Evolutionary conservation across 192 early-diverging fungal genomes (phyloP).

Genomic region (Coemansia sp.): DNA sequence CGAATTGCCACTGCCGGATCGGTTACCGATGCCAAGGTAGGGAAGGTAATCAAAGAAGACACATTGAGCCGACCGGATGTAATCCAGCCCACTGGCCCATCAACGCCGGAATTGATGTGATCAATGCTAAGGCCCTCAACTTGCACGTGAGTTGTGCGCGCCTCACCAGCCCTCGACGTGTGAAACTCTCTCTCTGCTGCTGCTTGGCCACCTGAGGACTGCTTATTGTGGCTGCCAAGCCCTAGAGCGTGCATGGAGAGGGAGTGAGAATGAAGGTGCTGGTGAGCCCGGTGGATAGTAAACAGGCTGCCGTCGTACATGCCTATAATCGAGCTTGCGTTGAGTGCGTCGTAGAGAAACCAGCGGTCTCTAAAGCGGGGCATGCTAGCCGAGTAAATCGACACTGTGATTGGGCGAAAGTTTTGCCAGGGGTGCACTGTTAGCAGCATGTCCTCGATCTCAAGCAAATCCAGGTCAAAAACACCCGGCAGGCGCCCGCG

Average conservation of each 20-base stretch:
- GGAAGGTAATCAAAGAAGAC: constrained; percentile 63
- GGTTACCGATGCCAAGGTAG: constrained; percentile 44
- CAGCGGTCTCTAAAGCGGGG: constrained; percentile 85
- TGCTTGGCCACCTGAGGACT: not conserved
- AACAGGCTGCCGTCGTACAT: constrained; percentile 95
- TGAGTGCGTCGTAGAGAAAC: constrained; percentile 85
- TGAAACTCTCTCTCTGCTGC: not conserved
- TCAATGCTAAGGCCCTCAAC: constrained; percentile 87
- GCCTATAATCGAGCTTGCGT: constrained; percentile 83
- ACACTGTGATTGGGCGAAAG: constrained; percentile 83
- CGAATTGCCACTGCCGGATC: constrained; percentile 53
- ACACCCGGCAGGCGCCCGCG: constrained; percentile 65
- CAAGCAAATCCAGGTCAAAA: constrained; percentile 79
- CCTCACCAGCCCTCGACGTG: not conserved
- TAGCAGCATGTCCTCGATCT: constrained; percentile 82
- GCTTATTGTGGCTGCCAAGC: not conserved
- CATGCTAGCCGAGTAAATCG: constrained; percentile 81
- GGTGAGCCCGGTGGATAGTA: constrained; percentile 82
- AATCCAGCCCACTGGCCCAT: constrained; percentile 92
- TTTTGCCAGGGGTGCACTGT: constrained; percentile 70
- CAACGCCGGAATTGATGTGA: constrained; percentile 78
- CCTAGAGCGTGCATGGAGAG: not conserved
- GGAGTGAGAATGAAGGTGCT: constrained; percentile 40
- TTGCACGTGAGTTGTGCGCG: constrained; percentile 62
- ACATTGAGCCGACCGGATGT: constrained; percentile 84